A percentile compares a stretch with the other conserved stretches of the same genome.
phyloP scores from a whole-genome alignment of 176 grass and related monocot genomes.

The Oryza australiensis region DNA sequence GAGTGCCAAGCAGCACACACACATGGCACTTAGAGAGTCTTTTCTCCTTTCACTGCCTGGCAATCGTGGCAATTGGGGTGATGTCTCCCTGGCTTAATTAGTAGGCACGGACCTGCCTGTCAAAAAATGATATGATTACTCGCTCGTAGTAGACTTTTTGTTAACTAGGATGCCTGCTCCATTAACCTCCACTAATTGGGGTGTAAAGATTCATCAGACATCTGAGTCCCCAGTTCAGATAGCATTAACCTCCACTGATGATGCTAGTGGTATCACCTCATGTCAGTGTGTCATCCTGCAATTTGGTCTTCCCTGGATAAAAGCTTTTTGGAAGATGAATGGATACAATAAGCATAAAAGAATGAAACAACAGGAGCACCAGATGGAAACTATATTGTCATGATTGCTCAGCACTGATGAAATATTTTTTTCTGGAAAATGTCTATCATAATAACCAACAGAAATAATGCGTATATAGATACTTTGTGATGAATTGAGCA shows the following conservation, averaged over 20 bases:
- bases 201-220: not conserved
- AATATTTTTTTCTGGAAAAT: not conserved
- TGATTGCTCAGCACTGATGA: not conserved
- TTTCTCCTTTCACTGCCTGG: not conserved
- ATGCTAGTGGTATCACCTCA: slow-evolving; percentile 20
- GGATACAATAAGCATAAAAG: not conserved
- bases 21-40: not conserved
- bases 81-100: slow-evolving; percentile 18
- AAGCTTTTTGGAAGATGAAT: not conserved
- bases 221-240: not conserved
- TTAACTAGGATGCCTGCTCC: slow-evolving; percentile 14
- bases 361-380: not conserved
- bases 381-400: not conserved
- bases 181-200: slow-evolving; percentile 21
- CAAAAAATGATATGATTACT: slow-evolving; percentile 1
- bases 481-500: not conserved
- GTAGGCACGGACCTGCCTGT: not conserved
- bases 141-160: not conserved
- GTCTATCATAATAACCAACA: not conserved
- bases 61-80: slow-evolving; percentile 30
- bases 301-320: not conserved
- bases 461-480: no score
- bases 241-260: slow-evolving; percentile 7
- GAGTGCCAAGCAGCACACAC: slow-evolving; percentile 13
- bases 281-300: not conserved